Conservation (phyloP, 257 asterid species). For the Nemophila menziesii region DNA sequence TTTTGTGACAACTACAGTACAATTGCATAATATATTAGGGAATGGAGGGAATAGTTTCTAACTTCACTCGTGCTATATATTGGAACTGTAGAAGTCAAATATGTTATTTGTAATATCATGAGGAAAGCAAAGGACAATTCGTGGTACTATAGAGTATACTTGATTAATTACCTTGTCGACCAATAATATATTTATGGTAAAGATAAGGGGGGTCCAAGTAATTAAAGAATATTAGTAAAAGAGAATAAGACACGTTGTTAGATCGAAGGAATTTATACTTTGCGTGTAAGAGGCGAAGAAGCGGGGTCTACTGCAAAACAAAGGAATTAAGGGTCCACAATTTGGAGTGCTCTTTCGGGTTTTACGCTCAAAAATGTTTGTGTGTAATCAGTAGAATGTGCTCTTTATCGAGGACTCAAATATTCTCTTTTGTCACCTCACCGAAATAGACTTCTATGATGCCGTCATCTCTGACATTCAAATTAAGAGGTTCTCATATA, state of each 20-base stretch:
- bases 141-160: no score
- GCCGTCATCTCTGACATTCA: constrained; percentile 58
- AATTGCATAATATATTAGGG: no score
- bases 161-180: no score
- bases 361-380: constrained; percentile 8
- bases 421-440: constrained; percentile 51
- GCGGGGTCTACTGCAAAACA: constrained; percentile 25
- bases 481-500: no score
- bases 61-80: no score
- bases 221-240: background rate
- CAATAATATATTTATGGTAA: no score
- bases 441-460: constrained; percentile 16
- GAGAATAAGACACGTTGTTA: constrained; percentile 33
- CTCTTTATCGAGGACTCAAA: constrained; percentile 62
- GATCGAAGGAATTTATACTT: constrained; percentile 42
- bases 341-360: constrained; percentile 20
- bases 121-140: no score
- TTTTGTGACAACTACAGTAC: no score
- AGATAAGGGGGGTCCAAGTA: background rate
- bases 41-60: no score
- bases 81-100: no score
- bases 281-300: constrained; percentile 49
- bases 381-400: background rate
- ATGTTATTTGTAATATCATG: no score
- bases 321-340: constrained; percentile 26